Evolutionary conservation across 176 grass and related monocot species (phyloP).

Genomic region (Zoysia japonica): DNA sequence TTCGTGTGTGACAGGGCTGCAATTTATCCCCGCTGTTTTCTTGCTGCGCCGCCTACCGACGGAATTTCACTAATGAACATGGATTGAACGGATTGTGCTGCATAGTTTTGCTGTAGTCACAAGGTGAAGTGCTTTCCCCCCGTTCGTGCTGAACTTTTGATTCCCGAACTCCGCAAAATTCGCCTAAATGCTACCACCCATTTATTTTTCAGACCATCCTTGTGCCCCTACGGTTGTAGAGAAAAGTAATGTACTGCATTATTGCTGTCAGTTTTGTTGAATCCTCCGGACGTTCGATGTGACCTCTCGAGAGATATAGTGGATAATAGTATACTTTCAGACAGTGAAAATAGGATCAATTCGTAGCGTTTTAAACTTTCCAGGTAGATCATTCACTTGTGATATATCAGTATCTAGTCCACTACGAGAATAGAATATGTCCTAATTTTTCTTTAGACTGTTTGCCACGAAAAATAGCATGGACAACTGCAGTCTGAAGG

Average conservation of each 20-base stretch:
- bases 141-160: not conserved
- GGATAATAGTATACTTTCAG: not conserved
- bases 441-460: not conserved
- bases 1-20: not conserved
- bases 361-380: slow-evolving; percentile 21
- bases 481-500: not conserved
- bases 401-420: not conserved
- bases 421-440: not conserved
- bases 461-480: not conserved
- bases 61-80: not conserved
- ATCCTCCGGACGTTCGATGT: slow-evolving; percentile 21
- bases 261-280: not conserved
- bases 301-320: not conserved
- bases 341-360: not conserved
- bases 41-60: not conserved
- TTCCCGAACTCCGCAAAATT: not conserved
- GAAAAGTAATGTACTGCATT: not conserved
- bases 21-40: not conserved
- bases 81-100: not conserved
- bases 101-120: not conserved
- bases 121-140: not conserved
- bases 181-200: not conserved
- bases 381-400: slow-evolving; percentile 1
- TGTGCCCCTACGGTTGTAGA: not conserved
- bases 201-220: not conserved